Evolutionary conservation across 257 asterid genomes (phyloP).

Genomic region (Solanum virginianum): DNA sequence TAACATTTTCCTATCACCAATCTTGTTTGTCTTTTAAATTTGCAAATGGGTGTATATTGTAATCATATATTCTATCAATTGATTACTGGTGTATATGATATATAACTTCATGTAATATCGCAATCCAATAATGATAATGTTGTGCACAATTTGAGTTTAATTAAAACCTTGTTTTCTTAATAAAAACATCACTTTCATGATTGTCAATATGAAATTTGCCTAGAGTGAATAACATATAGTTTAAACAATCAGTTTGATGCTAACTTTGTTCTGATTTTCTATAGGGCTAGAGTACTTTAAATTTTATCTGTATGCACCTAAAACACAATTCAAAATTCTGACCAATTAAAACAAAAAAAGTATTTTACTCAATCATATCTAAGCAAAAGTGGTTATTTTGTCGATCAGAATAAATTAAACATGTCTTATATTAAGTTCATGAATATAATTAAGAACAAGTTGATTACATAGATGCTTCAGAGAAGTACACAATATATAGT

Average conservation of each 20-base stretch:
- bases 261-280: background rate
- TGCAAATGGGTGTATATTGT: background rate
- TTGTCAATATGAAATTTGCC: background rate
- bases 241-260: background rate
- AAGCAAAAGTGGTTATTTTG: background rate
- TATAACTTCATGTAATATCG: background rate
- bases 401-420: background rate
- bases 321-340: background rate
- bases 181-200: background rate
- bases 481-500: background rate
- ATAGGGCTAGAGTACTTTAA: background rate
- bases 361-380: background rate
- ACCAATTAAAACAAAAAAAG: background rate
- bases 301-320: background rate
- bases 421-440: background rate
- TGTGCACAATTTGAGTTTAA: background rate
- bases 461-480: background rate
- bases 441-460: background rate
- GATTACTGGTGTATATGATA: background rate
- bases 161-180: background rate
- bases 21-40: background rate
- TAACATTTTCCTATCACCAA: background rate
- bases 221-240: background rate
- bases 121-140: background rate
- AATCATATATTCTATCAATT: background rate